Base-by-base conservation (phyloP, 176 grass and related monocot genomes). In the Raddia distichophylla region DNA sequence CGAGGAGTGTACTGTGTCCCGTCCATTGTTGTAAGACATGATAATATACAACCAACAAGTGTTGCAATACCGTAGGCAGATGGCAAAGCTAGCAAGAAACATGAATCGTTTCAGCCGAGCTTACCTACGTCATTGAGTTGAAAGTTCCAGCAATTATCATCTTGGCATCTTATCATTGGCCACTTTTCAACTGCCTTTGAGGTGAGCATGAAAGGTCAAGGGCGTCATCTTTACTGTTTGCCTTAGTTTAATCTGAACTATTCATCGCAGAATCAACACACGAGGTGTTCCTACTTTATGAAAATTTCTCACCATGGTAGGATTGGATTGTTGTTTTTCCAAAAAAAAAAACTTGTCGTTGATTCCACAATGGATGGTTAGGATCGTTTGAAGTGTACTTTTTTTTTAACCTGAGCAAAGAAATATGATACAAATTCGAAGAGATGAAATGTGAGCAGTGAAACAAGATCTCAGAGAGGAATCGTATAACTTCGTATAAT, bases 21-120 rank as follows among this genome's bases (percentile, higher is more conserved):
- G n/a, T 71, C 7, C 52, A 79, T 16, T 5, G 59, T 54, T 52
- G 75, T 34, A 70, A 13, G 8, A 9, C 16, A 17, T 44, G 19
- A 64, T 16, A 8, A 20, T 44, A 27, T 32, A 32, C 42, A 50
- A 76, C 53, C 8, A 60, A 77, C 53, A 40, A 43, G 4, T 15
- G 17, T 69, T 43, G 9, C 44, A 59, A 75, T 56, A 63, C 20
- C 46, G 82, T 64, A 73, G 53, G 6, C 15, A 56, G 47, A 73
- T 20, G 49, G 4, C 48, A 73, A 86, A 59, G 20, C 60, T 67
- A 18, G 27, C 51, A 74, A 86, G 69, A 80, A 74, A 88, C 14
- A 66, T 3, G 6, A 59, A 43, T 12, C 1, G 22, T 66, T 2
- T 78, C 13, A 14, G 16, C 33, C 1, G 45, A 81, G 14, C 6